Base-by-base conservation (phyloP, 129 eudicot species). In the Flaveria bidentis region DNA sequence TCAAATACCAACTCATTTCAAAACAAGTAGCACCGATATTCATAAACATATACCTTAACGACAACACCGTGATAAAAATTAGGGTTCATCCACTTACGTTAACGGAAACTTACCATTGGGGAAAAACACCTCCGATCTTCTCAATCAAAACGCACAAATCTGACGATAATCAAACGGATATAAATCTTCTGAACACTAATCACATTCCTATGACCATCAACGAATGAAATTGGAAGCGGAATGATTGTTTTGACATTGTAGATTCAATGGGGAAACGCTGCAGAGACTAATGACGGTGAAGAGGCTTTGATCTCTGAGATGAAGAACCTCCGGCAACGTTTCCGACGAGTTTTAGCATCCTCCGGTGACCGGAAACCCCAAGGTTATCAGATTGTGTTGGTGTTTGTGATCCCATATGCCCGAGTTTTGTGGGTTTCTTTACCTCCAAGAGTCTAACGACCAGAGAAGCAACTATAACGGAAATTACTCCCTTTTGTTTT, bases 251-350 rank as follows among this genome's bases (percentile, higher is more conserved):
- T 77, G 72, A 56, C 15, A 36, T 22, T n/a, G 22, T 45, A 16
- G 26, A 17, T 57, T 42, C 23, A 25, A 30, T 9, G 69, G 33
- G 61, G 69, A 61, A 69, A 69, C 76, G 76, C 62, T 69, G 76
- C 82, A 49, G 76, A 76, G 73, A 70, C 23, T 7, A 64, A 63
- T 76, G 33, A 33, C 52, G 80, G 41, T 78, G 63, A 69, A 50
- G 47, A 62, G 49, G 11, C 25, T 20, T 6, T 46, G 15, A 70
- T 78, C 15, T 30, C 2, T 71, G 9, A 71, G n/a, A 51, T n/a
- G 56, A 61, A 30, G 39, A 47, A 64, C 46, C 72, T 71, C 77
- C 82, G 77, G 82, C 82, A 60, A 78, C 63, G 52, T 78, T 71
- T 58, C 76, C 26, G 62, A 44, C 72, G 82, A 15, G 55, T 47